Conservation (phyloP, 192 early-diverging fungal species). For the Coemansia aciculifera region DNA sequence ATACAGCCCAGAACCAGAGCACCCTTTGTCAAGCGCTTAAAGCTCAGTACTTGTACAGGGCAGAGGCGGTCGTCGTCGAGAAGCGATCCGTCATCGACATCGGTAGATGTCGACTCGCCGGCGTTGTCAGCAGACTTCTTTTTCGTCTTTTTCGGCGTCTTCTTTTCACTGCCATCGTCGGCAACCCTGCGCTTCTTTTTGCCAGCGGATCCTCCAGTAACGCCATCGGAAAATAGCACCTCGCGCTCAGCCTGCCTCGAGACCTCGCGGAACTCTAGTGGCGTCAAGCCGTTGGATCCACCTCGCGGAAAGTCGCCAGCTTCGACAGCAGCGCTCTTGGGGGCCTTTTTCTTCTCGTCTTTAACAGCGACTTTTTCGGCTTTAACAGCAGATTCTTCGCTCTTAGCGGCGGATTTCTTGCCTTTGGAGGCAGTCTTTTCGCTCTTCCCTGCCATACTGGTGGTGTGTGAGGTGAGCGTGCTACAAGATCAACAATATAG, state of each 20-base stretch:
- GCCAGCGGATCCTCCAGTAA: constrained; percentile 35
- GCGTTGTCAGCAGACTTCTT: constrained; percentile 46
- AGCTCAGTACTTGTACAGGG: constrained; percentile 39
- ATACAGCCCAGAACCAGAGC: constrained; percentile 77
- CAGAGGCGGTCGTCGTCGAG: constrained; percentile 29
- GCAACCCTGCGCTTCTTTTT: constrained; percentile 61
- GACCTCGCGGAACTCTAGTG: constrained; percentile 81
- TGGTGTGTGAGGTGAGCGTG: not conserved
- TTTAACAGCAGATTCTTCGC: not conserved
- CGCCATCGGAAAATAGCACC: constrained; percentile 57
- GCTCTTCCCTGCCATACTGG: constrained; percentile 23
- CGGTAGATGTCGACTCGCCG: not conserved
- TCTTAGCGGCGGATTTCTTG: not conserved
- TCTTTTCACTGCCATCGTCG: constrained; percentile 30
- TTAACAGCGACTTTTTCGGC: not conserved
- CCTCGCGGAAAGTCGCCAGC: constrained; percentile 79
- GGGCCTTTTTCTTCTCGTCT: constrained; percentile 16
- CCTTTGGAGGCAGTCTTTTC: constrained; percentile 12
- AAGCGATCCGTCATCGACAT: constrained; percentile 6
- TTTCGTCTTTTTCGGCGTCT: constrained; percentile 55
- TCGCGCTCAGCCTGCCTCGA: constrained; percentile 74
- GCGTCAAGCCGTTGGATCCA: constrained; percentile 74
- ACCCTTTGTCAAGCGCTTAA: constrained; percentile 69
- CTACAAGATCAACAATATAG: not conserved
- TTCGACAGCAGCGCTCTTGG: constrained; percentile 45